Evolutionary conservation across 2,329 filamentous ascomycete genomes (phyloP), one percentile per base, ranked within the genome.

Genomic region (Pseudocercospora macadamiae): DNA sequence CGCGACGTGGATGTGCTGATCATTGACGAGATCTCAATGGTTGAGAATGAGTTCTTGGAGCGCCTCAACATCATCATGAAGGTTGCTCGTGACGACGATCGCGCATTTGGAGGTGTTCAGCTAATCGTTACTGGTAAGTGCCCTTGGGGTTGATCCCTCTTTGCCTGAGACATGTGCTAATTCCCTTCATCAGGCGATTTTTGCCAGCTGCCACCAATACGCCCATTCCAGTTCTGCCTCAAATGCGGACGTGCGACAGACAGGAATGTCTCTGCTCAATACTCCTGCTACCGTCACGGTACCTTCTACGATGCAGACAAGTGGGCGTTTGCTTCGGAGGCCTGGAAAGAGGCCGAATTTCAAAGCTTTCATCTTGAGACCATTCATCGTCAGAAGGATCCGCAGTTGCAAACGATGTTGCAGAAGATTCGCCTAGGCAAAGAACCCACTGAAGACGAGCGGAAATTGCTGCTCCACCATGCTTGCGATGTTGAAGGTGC

Each of bases 1-100:
- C 34, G 37, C 4, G 18, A 55, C 10, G 84, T 80, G 0, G 76
- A 87, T 51, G 80, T 86, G 0, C 75, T 89, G 1, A 78, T 89
- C 30, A 83, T 89, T 14, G 86, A 89, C 64, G 86, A 89, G 69
- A 83, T 89, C 59, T 85, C 81, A 59, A 89, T 89, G 86, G 76
- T 88, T 0, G 83, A 85, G 51, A 83, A 80, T 54, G 68, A 78
- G 4, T 75, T 80, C 51, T 79, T 86, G 26, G 79, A 83, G 58
- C 77, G 83, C 7, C 70, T 84, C 10, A 81, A 83, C 57, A 68
- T 65, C 3, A 66, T 83, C 2, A 79, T 80, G 74, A 82, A 82
- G 59, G 69, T 62, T 21, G 73, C 72, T 1, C 56, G 52, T 16
- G 47, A 32, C 44, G 45, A 3, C 66, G 75, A 1, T 28, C 23